A percentile compares a stretch with the other conserved stretches of the same genome.
Evolutionary conservation across 2,329 filamentous ascomycete species (phyloP).

Genomic region (Venturia oleaginea): DNA sequence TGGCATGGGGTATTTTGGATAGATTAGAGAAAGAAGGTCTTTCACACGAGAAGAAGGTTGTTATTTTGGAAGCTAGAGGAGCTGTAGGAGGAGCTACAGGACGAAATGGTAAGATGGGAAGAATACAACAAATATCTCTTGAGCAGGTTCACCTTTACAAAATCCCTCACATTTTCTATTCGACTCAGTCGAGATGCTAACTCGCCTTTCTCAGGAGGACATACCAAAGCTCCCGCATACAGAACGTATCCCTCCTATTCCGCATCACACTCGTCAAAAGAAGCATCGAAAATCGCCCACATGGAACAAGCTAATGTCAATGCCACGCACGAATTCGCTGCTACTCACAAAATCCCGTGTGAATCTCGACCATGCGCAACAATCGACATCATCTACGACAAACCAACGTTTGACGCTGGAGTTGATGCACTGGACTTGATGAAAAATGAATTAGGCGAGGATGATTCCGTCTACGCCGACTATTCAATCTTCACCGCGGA

Average conservation of each 20-base stretch:
- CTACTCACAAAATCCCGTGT: constrained; percentile 33
- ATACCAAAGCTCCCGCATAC: constrained; percentile 43
- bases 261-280: constrained; percentile 35
- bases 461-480: constrained; percentile 30
- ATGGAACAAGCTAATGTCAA: constrained; percentile 38
- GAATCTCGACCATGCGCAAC: constrained; percentile 45
- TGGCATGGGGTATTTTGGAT: constrained; percentile 12
- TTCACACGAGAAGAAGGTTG: constrained; percentile 33
- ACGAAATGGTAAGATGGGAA: constrained; percentile 26
- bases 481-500: constrained; percentile 38
- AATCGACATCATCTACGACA: constrained; percentile 50
- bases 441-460: constrained; percentile 34
- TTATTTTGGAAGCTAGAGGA: constrained; percentile 70
- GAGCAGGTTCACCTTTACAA: neutral
- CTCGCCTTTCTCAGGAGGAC: constrained; percentile 25
- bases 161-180: neutral
- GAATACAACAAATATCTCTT: neutral
- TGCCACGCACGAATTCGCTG: constrained; percentile 47
- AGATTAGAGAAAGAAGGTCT: constrained; percentile 38
- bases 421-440: constrained; percentile 25
- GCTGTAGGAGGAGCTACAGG: constrained; percentile 77
- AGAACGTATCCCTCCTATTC: constrained; percentile 43
- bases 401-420: constrained; percentile 5
- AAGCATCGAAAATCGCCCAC: constrained; percentile 37
- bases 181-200: neutral